Evolutionary conservation across 208 protist genomes (phyloP), one percentile per base, ranked within the genome.

Genomic region (Acanthamoeba sp.): DNA sequence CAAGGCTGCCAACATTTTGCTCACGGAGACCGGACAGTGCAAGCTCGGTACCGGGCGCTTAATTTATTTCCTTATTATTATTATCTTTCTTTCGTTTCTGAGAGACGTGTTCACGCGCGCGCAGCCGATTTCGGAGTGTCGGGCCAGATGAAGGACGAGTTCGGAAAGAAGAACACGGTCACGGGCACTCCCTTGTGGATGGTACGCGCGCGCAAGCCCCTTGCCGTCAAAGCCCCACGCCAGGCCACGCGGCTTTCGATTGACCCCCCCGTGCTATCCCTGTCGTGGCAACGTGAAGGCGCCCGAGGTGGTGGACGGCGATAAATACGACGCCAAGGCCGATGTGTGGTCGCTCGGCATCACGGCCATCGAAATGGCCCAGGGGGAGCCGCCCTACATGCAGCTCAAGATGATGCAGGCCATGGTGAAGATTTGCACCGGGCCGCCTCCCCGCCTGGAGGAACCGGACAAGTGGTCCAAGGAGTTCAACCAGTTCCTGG

Each of bases 321-420:
- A 64, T 22, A 66, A 48, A 27, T 87, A 91, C 69, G 52, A 73
- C 64, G 42, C 48, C 45, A 73, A 85, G 66, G 94, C 93, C 27
- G 96, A 97, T 29, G 80, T 96, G 1, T 97, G 96, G 96, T 96
- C 94, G 5, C 57, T 97, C 1, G 96, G 95, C 40, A 97, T 96
- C 22, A 95, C 92, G 6, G 57, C 91, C 38, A 45, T 95, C 24
- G 91, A 95, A 29, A 73, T 95, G 88, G 94, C 94, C 0, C 91
- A 96, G 45, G 93, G 95, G 27, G 38, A 91, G 38, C 90, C 96
- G 12, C 95, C 95, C 6, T 73, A 62, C 45, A 82, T 91, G 62
- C 90, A 96, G 32, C 27, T 94, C 29, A 90, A 94, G 27, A 90
- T 94, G 38, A 93, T 96, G 87, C 55, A 91, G 27, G 90, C 95